Percentiles rank a stretch among this genome's conserved stretches.
Evolutionary conservation across 139 green algal species (phyloP).

Genomic region (Tetradesmus obliquus): DNA sequence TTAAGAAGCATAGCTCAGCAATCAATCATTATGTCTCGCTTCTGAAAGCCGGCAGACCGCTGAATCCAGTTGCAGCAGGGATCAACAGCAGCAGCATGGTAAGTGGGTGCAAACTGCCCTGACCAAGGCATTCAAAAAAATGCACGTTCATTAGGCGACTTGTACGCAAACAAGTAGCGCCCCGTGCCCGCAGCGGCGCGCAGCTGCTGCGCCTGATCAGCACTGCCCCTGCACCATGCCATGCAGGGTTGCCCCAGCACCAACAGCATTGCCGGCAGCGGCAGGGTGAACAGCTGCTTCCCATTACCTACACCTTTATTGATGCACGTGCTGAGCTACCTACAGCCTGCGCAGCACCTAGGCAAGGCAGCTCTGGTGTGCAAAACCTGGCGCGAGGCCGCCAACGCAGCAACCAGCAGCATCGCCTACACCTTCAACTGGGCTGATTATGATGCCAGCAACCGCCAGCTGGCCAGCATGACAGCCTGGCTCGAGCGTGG

Average conservation of each 20-base stretch:
- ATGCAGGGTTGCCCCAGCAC: not conserved
- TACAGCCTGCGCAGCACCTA: not conserved
- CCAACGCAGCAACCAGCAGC: not conserved
- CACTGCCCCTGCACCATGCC: not conserved
- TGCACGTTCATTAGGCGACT: no score
- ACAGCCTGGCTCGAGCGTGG: not conserved
- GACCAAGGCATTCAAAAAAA: no score
- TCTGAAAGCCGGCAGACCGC: not conserved
- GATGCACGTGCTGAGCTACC: not conserved
- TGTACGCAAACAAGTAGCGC: not conserved
- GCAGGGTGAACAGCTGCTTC: not conserved
- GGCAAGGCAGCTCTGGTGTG: not conserved
- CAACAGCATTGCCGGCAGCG: not conserved
- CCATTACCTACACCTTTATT: not conserved
- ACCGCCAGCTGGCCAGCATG: not conserved
- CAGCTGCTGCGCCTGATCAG: not conserved
- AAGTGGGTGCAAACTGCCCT: not conserved
- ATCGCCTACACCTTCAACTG: not conserved
- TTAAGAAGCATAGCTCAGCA: not conserved
- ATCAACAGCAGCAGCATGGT: not conserved
- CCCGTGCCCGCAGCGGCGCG: no score
- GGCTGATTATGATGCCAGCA: not conserved
- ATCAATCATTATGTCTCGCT: not conserved
- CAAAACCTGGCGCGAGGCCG: not conserved
- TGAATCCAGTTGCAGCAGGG: no score